phyloP scores from a whole-genome alignment of 1,284 basidiomycete species.

The Trichosporon sp. region DNA sequence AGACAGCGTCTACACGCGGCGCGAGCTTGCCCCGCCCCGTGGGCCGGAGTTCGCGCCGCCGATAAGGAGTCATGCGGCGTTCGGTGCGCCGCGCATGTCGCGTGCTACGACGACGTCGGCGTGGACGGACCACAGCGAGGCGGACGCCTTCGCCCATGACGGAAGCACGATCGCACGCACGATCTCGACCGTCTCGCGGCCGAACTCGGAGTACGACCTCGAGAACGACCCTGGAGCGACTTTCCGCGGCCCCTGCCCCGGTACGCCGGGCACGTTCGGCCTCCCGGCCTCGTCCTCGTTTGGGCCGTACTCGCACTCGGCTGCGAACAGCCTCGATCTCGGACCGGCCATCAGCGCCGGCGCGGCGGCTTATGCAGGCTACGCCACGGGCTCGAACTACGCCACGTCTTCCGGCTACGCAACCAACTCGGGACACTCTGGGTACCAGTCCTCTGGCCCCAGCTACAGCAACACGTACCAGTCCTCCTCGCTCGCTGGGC shows the following conservation, averaged over 20 bases:
- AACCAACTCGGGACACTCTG: neutral
- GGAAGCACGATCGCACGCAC: conserved; percentile 45
- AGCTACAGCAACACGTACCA: conserved; percentile 1
- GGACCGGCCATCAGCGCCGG: neutral
- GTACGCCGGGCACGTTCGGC: conserved; percentile 1
- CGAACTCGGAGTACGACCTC: conserved; percentile 34
- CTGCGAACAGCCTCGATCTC: neutral
- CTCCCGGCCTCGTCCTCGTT: conserved; percentile 1
- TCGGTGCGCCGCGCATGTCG: neutral
- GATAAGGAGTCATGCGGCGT: neutral
- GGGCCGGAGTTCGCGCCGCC: neutral
- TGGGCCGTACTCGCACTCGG: conserved; percentile 3
- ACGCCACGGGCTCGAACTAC: neutral
- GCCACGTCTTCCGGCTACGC: neutral
- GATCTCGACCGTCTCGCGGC: conserved; percentile 35
- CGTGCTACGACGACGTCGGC: conserved; percentile 17
- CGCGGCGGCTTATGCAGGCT: neutral
- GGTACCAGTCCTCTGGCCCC: neutral
- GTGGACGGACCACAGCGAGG: conserved; percentile 46
- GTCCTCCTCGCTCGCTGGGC: conserved; percentile 8
- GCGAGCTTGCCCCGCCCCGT: neutral
- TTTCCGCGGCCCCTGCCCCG: neutral
- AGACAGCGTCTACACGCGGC: neutral
- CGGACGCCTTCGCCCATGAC: conserved; percentile 41
- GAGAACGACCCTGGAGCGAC: conserved; percentile 31